Evolutionary conservation across 345 rosid genomes (phyloP).

Genomic region (Barbarea vulgaris): DNA sequence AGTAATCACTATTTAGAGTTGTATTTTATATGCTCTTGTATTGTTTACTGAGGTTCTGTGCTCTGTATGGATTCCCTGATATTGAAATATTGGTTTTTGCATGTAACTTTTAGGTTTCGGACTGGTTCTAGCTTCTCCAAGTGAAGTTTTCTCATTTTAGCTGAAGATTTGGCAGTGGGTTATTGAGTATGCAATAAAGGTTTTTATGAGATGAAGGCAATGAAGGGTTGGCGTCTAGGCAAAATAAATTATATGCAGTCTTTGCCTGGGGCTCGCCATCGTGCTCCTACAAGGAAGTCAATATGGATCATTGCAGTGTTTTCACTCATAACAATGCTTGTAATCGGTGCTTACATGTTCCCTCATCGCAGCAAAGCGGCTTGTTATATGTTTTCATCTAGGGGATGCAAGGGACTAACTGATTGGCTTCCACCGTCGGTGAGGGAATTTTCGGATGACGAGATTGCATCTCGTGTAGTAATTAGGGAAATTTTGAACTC

Average conservation of each 20-base stretch:
- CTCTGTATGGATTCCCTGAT: constrained; percentile 15
- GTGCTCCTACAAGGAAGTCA: constrained; percentile 72
- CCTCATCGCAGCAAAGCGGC: constrained; percentile 73
- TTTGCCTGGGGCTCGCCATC: constrained; percentile 69
- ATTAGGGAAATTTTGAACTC: constrained; percentile 66
- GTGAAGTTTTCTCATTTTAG: not conserved
- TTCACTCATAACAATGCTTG: constrained; percentile 70
- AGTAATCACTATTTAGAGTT: not conserved
- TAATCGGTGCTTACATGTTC: constrained; percentile 78
- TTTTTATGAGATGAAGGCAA: constrained; percentile 38
- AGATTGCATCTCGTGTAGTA: constrained; percentile 74
- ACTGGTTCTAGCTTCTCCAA: constrained; percentile 19
- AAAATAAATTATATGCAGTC: constrained; percentile 60
- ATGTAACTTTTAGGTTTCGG: constrained; percentile 25
- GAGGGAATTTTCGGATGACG: constrained; percentile 76
- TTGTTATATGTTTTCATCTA: constrained; percentile 76
- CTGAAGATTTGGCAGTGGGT: constrained; percentile 15
- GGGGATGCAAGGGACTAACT: constrained; percentile 79
- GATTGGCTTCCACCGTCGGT: constrained; percentile 95
- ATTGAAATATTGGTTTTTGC: not conserved
- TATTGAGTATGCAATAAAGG: constrained; percentile 20
- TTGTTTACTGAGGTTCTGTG: not conserved
- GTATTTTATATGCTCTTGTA: not conserved
- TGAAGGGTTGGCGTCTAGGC: constrained; percentile 41
- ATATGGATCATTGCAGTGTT: constrained; percentile 79